Evolutionary conservation across 805 yeast genomes (phyloP).

Genomic region (Kluyveromyces nonfermentans): DNA sequence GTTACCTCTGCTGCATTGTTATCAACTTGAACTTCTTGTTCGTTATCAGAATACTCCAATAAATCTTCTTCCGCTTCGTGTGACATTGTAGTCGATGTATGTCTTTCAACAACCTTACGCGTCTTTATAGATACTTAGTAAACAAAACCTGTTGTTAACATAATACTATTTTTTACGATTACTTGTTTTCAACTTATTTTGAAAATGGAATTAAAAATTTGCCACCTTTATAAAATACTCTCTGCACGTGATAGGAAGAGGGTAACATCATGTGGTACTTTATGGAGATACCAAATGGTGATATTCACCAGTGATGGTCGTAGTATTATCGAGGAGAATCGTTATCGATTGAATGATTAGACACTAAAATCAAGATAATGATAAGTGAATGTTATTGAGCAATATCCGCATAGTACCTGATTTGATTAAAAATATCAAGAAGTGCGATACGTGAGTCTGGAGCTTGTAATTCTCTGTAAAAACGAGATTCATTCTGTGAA

Average conservation of each 20-base stretch:
- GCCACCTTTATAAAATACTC: neutral
- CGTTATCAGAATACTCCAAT: conserved; percentile 97
- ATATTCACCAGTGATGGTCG: too few relatives aligned
- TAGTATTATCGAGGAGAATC: too few relatives aligned
- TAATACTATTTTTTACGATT: neutral
- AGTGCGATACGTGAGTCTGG: conserved; percentile 10
- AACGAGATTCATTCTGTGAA: conserved; percentile 11
- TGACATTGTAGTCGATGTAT: conserved; percentile 44
- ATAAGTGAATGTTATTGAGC: neutral
- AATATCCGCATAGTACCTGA: neutral
- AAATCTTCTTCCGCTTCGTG: conserved; percentile 99
- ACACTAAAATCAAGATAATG: too few relatives aligned
- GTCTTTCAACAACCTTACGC: neutral
- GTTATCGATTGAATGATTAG: too few relatives aligned
- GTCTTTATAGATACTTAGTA: neutral
- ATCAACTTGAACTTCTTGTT: conserved; percentile 74
- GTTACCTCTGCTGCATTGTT: conserved; percentile 36
- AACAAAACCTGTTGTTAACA: neutral
- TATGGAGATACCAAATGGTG: neutral
- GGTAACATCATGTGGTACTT: neutral
- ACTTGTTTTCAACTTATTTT: neutral
- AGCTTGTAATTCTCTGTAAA: conserved; percentile 12
- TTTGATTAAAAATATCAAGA: conserved; percentile 10
- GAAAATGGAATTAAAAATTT: too few relatives aligned
- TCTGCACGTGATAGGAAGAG: neutral